Evolutionary conservation across 2,329 filamentous ascomycete genomes (phyloP).

Genomic region (Colletotrichum cereale): DNA sequence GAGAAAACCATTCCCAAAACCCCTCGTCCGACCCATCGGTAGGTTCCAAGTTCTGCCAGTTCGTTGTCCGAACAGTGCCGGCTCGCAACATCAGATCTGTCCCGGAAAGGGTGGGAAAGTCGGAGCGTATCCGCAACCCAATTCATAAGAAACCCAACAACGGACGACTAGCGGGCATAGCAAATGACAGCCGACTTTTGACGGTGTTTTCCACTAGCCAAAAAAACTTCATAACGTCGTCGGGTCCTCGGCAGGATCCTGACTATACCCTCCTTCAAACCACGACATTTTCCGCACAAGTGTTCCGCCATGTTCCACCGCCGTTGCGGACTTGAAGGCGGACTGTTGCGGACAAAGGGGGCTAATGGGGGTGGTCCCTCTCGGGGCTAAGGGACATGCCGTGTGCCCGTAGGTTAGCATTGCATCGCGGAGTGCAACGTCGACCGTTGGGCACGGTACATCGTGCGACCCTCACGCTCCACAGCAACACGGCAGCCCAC

Average conservation of each 20-base stretch:
- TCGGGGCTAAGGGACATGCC: background rate
- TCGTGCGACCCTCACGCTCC: background rate
- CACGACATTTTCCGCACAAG: background rate
- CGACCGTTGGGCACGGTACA: conserved; percentile 4
- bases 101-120: background rate
- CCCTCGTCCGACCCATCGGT: background rate
- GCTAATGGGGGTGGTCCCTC: too few relatives aligned
- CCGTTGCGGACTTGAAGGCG: conserved; percentile 1
- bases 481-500: background rate
- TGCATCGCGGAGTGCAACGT: background rate
- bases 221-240: background rate
- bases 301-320: background rate
- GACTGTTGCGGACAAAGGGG: background rate
- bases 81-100: background rate
- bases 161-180: background rate
- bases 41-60: background rate
- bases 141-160: background rate
- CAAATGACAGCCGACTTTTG: background rate
- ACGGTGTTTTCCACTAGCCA: too few relatives aligned
- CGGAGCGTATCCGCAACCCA: background rate
- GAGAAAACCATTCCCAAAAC: background rate
- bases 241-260: conserved; percentile 27
- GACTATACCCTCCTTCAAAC: background rate
- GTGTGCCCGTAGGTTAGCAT: background rate
- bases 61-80: background rate